phyloP scores from a whole-genome alignment of 768 basidiomycete species.

The Mycena leptocephala region DNA sequence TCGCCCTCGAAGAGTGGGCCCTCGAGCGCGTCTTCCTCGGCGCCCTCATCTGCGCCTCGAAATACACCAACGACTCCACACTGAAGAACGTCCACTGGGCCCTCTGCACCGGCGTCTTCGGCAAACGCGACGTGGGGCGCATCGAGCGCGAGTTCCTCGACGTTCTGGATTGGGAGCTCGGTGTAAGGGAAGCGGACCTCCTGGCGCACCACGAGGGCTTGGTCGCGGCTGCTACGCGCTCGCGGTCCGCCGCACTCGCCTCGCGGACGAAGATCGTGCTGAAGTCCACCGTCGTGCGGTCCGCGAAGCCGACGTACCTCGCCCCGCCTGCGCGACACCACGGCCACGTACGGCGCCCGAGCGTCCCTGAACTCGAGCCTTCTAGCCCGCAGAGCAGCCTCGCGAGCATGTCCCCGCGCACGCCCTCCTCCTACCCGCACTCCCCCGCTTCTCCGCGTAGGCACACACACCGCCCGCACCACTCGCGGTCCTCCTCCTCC shows the following conservation, averaged over 20 bases:
- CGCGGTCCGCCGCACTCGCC: background rate
- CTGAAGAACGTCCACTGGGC: slow-evolving; percentile 32
- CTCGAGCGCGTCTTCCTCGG: slow-evolving; percentile 30
- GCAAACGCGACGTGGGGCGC: slow-evolving; percentile 19
- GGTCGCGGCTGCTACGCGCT: background rate
- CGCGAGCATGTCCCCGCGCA: slow-evolving; percentile 18
- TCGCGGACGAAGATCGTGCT: background rate
- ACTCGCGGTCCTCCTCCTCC: background rate
- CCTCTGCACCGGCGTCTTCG: slow-evolving; percentile 24
- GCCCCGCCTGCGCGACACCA: background rate
- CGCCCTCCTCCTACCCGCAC: slow-evolving; percentile 1
- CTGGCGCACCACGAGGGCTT: slow-evolving; percentile 20
- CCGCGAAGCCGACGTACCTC: too few relatives aligned
- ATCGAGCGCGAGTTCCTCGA: slow-evolving; percentile 30
- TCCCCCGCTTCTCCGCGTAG: background rate
- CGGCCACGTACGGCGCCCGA: background rate
- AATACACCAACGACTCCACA: slow-evolving; percentile 28
- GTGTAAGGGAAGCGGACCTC: slow-evolving; percentile 5
- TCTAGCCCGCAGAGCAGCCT: background rate
- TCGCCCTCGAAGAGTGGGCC: slow-evolving; percentile 26
- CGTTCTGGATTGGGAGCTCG: slow-evolving; percentile 30
- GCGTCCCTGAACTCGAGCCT: slow-evolving; percentile 18
- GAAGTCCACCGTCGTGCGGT: background rate
- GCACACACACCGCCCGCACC: background rate
- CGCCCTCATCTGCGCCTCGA: slow-evolving; percentile 22